Conservation (phyloP, 2,329 filamentous ascomycete species). For the Aspergillus pseudoglaucus region DNA sequence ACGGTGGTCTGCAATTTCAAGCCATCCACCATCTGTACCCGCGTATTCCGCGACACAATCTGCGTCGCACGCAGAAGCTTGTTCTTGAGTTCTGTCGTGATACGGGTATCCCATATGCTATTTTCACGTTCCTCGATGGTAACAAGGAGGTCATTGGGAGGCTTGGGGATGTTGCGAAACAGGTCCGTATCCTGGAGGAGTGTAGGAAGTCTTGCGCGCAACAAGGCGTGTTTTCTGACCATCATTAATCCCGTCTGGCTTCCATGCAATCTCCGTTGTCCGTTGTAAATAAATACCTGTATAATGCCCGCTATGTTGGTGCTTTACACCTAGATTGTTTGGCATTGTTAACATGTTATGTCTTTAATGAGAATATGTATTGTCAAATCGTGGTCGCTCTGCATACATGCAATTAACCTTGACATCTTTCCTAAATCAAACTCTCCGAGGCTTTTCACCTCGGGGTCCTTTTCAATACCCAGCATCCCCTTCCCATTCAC, state of each 20-base stretch:
- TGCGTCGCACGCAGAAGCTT: slow-evolving; percentile 66
- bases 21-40: slow-evolving; percentile 82
- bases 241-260: slow-evolving; percentile 16
- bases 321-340: background rate
- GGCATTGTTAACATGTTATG: background rate
- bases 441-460: no score
- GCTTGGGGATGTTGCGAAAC: slow-evolving; percentile 70
- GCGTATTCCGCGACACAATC: slow-evolving; percentile 75
- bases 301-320: background rate
- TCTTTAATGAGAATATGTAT: background rate
- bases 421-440: no score
- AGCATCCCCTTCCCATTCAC: no score
- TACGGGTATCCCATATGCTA: slow-evolving; percentile 74
- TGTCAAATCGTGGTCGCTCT: no score
- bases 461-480: no score
- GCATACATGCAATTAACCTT: no score
- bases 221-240: slow-evolving; percentile 26
- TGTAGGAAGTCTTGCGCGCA: slow-evolving; percentile 52
- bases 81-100: slow-evolving; percentile 77
- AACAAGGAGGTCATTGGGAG: slow-evolving; percentile 73
- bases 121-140: slow-evolving; percentile 77
- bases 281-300: background rate
- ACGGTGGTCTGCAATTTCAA: slow-evolving; percentile 84
- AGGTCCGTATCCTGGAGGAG: slow-evolving; percentile 69
- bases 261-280: background rate